These are phyloP conservation scores for Acanthamoeba lenticulata DNA, from an alignment of 208 protist genomes.

Conservation along the genomic window DNA sequence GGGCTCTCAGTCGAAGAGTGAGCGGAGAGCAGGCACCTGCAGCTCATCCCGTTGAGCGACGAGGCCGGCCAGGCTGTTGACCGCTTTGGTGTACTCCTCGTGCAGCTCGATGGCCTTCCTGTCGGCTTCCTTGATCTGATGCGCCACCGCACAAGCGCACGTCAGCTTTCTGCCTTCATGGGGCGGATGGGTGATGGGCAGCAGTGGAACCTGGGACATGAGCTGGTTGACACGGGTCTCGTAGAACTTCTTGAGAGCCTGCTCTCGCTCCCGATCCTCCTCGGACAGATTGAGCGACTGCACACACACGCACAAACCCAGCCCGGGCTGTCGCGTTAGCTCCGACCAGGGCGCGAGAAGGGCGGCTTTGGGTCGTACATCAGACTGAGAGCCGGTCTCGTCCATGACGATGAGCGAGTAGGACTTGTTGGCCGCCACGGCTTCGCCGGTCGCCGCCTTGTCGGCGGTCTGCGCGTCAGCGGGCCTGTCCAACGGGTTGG, in stretches of 20 bases:
- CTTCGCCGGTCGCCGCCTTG: neutral
- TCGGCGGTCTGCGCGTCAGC: neutral
- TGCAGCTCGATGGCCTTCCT: slow-evolving; percentile 38
- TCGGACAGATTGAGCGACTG: slow-evolving; percentile 21
- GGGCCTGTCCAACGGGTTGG: neutral
- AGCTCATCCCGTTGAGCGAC: slow-evolving; percentile 37
- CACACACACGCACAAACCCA: neutral
- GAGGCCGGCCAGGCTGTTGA: neutral
- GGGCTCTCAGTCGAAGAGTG: no score
- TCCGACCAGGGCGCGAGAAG: no score
- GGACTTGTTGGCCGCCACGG: neutral
- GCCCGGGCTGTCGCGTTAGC: neutral
- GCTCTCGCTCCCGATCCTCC: slow-evolving; percentile 34
- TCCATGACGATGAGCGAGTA: slow-evolving; percentile 50
- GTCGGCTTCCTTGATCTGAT: slow-evolving; percentile 42
- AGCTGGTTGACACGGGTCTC: slow-evolving; percentile 10
- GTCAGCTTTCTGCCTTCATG: neutral
- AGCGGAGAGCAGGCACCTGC: neutral
- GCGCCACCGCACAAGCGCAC: neutral
- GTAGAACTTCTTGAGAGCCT: slow-evolving; percentile 55
- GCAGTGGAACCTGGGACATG: neutral
- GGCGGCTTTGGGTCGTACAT: no score
- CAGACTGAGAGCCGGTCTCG: slow-evolving; percentile 38
- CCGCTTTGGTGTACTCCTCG: slow-evolving; percentile 49
- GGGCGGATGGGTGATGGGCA: neutral